phyloP scores from a whole-genome alignment of 768 basidiomycete species.

The Leccinum imitatum region DNA sequence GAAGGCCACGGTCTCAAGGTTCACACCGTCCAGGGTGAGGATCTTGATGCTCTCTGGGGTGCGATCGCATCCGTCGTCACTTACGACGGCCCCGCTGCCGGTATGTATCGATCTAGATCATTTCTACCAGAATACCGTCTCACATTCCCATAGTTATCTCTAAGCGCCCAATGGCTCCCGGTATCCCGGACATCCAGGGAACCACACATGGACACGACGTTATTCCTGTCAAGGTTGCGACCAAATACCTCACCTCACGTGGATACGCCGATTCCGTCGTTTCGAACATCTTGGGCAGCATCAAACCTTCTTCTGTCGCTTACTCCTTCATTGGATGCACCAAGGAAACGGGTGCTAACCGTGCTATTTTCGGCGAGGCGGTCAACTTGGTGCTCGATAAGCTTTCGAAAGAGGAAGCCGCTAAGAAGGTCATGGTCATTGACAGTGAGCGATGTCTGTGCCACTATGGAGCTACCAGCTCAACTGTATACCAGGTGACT shows the following conservation, averaged over 20 bases:
- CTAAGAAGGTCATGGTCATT: conserved; percentile 81
- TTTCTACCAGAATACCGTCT: neutral
- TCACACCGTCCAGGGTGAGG: conserved; percentile 70
- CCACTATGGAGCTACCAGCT: neutral
- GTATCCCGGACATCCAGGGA: conserved; percentile 76
- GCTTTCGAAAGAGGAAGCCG: conserved; percentile 72
- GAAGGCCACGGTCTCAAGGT: conserved; percentile 83
- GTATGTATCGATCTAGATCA: conserved; percentile 36
- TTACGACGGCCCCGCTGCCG: conserved; percentile 75
- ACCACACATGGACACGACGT: conserved; percentile 82
- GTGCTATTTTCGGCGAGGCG: conserved; percentile 83
- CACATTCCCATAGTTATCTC: conserved; percentile 49
- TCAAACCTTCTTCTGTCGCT: conserved; percentile 55
- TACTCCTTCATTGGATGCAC: conserved; percentile 71
- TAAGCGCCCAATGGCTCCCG: conserved; percentile 69
- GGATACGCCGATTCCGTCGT: conserved; percentile 53
- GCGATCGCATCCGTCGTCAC: conserved; percentile 55
- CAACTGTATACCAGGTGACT: conserved; percentile 51
- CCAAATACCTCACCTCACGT: conserved; percentile 66
- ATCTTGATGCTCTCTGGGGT: conserved; percentile 75
- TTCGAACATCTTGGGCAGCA: conserved; percentile 55
- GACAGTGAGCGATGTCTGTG: conserved; percentile 53
- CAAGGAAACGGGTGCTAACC: conserved; percentile 76
- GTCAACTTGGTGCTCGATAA: conserved; percentile 76
- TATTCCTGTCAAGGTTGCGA: conserved; percentile 76